These are phyloP conservation scores for Chlorella sorokiniana DNA, from an alignment of 139 green algal genomes.

Conservation along the genomic window DNA sequence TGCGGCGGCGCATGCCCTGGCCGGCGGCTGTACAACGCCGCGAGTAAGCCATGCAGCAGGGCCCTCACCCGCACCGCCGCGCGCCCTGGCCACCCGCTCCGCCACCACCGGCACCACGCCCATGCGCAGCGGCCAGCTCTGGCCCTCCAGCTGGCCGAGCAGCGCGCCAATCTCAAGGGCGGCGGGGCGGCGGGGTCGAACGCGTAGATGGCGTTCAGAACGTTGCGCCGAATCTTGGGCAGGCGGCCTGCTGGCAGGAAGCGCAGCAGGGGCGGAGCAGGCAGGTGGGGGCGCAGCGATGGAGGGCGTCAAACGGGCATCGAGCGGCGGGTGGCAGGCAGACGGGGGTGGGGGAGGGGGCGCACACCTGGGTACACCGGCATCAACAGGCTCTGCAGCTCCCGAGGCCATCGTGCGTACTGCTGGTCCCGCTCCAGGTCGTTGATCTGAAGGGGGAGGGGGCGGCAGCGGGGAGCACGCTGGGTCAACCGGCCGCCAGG, in stretches of 20 bases:
- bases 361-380: slow-evolving; percentile 58
- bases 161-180: slow-evolving; percentile 32
- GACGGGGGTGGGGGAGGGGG: neutral
- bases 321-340: neutral
- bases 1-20: no score
- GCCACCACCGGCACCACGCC: slow-evolving; percentile 51
- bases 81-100: neutral
- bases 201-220: slow-evolving; percentile 70
- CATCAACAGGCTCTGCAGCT: slow-evolving; percentile 59
- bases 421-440: slow-evolving; percentile 80
- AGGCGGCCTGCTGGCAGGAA: slow-evolving; percentile 49
- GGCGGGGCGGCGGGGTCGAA: slow-evolving; percentile 60
- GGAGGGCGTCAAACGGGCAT: neutral
- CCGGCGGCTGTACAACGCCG: no score
- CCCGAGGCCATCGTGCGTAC: slow-evolving; percentile 44
- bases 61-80: neutral
- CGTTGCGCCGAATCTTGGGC: slow-evolving; percentile 66
- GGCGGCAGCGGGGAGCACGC: no score
- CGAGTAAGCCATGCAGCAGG: no score
- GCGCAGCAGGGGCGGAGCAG: neutral
- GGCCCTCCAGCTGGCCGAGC: slow-evolving; percentile 35
- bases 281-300: neutral
- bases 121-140: slow-evolving; percentile 51
- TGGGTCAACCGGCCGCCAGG: no score
- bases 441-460: slow-evolving; percentile 60